phyloP scores from a whole-genome alignment of 495 filamentous ascomycete species.

The Mycothermus thermophilus region DNA sequence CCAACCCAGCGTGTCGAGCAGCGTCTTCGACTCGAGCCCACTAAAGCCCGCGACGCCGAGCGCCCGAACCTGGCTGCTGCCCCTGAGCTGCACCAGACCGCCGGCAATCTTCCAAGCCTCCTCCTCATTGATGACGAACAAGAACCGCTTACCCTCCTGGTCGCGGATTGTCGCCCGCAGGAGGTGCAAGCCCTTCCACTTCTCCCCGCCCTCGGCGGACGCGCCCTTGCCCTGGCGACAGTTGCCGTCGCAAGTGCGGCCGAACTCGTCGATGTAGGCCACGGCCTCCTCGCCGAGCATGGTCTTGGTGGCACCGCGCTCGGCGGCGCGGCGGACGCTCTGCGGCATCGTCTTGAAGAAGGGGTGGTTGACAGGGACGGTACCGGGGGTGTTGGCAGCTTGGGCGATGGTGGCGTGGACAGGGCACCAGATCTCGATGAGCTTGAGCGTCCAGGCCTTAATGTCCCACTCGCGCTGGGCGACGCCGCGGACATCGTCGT shows the following conservation, averaged over 20 bases:
- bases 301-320: constrained; percentile 32
- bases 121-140: constrained; percentile 68
- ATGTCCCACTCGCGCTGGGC: constrained; percentile 94
- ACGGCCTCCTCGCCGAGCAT: constrained; percentile 49
- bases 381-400: constrained; percentile 19
- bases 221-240: constrained; percentile 34
- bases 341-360: constrained; percentile 24
- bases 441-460: constrained; percentile 92
- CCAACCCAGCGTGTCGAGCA: constrained; percentile 51
- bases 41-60: constrained; percentile 51
- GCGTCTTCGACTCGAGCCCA: constrained; percentile 42
- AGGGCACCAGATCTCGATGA: constrained; percentile 80
- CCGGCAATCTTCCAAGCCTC: constrained; percentile 90
- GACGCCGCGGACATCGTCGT: constrained; percentile 79
- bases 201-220: constrained; percentile 35
- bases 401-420: constrained; percentile 30
- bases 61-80: constrained; percentile 54
- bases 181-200: constrained; percentile 49
- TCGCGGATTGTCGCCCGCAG: constrained; percentile 73
- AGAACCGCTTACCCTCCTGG: constrained; percentile 65
- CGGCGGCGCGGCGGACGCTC: constrained; percentile 25
- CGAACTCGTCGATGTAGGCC: constrained; percentile 41
- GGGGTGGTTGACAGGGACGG: constrained; percentile 25
- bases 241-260: constrained; percentile 47
- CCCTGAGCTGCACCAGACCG: constrained; percentile 59